Evolutionary conservation across 208 protist genomes (phyloP).

Genomic region (Angomonas ambiguus): DNA sequence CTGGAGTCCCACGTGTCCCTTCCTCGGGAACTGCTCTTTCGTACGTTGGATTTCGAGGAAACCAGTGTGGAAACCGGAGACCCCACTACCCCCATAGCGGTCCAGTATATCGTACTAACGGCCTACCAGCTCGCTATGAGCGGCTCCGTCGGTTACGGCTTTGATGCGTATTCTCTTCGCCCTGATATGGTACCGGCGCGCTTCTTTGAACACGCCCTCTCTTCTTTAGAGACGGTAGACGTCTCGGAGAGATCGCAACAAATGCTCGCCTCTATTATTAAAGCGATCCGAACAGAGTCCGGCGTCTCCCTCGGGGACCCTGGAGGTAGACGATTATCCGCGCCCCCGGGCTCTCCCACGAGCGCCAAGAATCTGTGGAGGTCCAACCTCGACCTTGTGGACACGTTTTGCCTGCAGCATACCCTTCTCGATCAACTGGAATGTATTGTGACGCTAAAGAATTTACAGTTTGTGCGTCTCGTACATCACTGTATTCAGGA

Average conservation of each 20-base stretch:
- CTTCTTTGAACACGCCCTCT: constrained; percentile 22
- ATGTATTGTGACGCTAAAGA: constrained; percentile 16
- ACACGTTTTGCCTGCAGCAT: constrained; percentile 23
- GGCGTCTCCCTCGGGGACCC: not conserved
- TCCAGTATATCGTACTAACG: constrained; percentile 17
- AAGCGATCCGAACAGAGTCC: not conserved
- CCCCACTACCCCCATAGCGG: not conserved
- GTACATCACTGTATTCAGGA: constrained; percentile 49
- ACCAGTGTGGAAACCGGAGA: constrained; percentile 1
- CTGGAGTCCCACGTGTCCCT: constrained; percentile 10
- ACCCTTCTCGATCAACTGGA: constrained; percentile 23
- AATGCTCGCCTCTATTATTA: constrained; percentile 3
- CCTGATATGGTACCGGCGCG: constrained; percentile 11
- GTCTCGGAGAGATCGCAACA: not conserved
- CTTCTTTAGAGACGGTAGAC: not conserved
- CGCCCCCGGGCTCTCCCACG: not conserved
- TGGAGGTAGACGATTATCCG: too few species aligned
- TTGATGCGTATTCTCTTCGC: constrained; percentile 24
- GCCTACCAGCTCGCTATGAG: constrained; percentile 8
- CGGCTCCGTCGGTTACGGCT: not conserved
- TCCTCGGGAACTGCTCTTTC: constrained; percentile 6
- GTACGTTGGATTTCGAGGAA: constrained; percentile 14
- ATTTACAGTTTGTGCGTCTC: constrained; percentile 40
- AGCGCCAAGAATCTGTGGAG: constrained; percentile 1
- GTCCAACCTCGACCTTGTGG: not conserved